Evolutionary conservation across 78 protist species (phyloP).

Genomic region (slime mould (Dictyostelium discoideum)): dicty_2.7 NC_007091.3:3493001-3493500

Average conservation of each 20-base stretch:
- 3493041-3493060: background rate
- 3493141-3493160: background rate
- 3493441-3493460: background rate
- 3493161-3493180: background rate
- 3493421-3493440: background rate
- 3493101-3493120: background rate
- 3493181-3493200: background rate
- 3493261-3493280: background rate
- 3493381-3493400: background rate
- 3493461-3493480: background rate
- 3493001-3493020: background rate
- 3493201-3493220: background rate
- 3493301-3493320: background rate
- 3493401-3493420: background rate
- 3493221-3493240: background rate
- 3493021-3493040: background rate
- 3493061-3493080: background rate
- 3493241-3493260: background rate
- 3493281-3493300: background rate
- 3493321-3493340: background rate
- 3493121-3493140: background rate
- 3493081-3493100: background rate
- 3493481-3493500: slow-evolving; percentile 3
- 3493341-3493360: background rate
- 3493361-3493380: slow-evolving; percentile 1